phyloP scores from a whole-genome alignment of 1,284 basidiomycete species.

The Sanghuangporus sanghuang region DNA sequence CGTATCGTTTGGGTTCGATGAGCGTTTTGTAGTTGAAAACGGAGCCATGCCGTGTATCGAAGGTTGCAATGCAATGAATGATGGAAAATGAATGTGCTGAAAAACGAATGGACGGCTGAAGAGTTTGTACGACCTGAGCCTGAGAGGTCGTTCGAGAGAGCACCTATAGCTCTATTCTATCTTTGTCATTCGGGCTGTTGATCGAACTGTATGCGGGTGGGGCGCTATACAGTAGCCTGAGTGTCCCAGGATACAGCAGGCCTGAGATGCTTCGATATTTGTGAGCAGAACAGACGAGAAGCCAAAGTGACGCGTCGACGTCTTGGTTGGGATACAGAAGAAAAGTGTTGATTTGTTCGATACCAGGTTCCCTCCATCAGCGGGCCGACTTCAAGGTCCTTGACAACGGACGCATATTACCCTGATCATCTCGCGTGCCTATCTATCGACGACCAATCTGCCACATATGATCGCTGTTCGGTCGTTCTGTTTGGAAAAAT shows the following conservation, averaged over 20 bases:
- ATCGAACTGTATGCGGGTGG: not conserved
- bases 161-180: not conserved
- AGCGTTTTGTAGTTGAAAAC: not conserved
- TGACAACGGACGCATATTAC: not conserved
- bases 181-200: not conserved
- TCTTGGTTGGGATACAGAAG: not conserved
- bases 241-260: not conserved
- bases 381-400: not conserved
- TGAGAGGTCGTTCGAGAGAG: not conserved
- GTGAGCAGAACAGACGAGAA: not conserved
- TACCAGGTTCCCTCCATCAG: not conserved
- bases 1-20: not conserved
- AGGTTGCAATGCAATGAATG: not conserved
- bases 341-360: not conserved
- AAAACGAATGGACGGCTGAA: slow-evolving; percentile 7
- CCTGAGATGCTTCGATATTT: not conserved
- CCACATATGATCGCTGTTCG: not conserved
- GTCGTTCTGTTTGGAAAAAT: not conserved
- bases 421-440: not conserved
- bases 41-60: slow-evolving; percentile 5
- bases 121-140: not conserved
- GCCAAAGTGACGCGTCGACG: not conserved
- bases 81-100: not conserved
- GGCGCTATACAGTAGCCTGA: not conserved
- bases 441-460: not conserved